Evolutionary conservation across 495 filamentous ascomycete species (phyloP).

Genomic region (Aspergillus ellipticus): DNA sequence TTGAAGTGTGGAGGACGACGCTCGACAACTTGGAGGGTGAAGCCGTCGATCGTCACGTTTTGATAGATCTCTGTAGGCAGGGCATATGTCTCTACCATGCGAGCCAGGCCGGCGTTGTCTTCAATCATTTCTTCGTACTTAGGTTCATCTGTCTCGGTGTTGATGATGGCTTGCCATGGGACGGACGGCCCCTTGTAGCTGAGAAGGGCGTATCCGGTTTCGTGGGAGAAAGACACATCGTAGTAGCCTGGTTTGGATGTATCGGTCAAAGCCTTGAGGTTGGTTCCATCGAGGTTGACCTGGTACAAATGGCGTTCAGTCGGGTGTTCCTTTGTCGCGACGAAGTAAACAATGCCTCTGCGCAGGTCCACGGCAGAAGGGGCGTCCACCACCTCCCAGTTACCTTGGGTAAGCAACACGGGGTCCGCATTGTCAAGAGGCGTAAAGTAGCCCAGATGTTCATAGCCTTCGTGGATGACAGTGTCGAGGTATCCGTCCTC

Average conservation of each 20-base stretch:
- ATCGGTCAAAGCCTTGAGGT: conserved; percentile 68
- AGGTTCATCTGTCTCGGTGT: conserved; percentile 65
- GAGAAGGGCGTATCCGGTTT: conserved; percentile 75
- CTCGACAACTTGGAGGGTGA: conserved; percentile 81
- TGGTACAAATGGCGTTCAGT: conserved; percentile 89
- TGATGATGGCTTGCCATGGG: conserved; percentile 89
- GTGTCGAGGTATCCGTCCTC: conserved; percentile 93
- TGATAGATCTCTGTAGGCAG: conserved; percentile 82
- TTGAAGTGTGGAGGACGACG: conserved; percentile 89
- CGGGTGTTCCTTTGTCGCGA: conserved; percentile 79
- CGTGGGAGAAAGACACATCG: conserved; percentile 77
- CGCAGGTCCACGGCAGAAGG: conserved; percentile 84
- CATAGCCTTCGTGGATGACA: conserved; percentile 78
- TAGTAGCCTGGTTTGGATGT: conserved; percentile 78
- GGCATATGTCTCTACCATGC: conserved; percentile 68
- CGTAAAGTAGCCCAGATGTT: conserved; percentile 93
- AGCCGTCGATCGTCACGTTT: conserved; percentile 77
- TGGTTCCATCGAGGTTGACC: conserved; percentile 76
- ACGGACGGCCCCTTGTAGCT: conserved; percentile 80
- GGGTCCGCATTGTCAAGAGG: conserved; percentile 80
- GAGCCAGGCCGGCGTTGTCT: conserved; percentile 65
- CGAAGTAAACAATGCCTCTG: conserved; percentile 84
- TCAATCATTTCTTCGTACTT: conserved; percentile 68
- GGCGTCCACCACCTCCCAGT: conserved; percentile 90
- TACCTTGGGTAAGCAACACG: conserved; percentile 77